Conservation (phyloP, 176 grass and related monocot species). For the Luzula sylvatica region DNA sequence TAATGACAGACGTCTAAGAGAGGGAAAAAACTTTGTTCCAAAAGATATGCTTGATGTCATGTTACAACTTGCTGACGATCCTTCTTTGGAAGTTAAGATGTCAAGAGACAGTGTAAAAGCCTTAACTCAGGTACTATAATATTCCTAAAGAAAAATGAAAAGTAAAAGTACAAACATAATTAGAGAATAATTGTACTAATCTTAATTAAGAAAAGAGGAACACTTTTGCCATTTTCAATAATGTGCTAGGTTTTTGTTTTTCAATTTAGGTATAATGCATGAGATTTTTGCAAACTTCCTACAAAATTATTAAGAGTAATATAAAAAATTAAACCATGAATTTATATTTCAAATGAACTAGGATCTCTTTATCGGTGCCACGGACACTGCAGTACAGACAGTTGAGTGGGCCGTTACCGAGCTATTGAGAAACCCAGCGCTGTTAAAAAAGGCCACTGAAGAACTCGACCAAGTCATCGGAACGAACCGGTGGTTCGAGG, state of each 20-base stretch:
- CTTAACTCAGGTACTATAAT: constrained; percentile 17
- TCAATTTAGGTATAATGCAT: too few relatives aligned
- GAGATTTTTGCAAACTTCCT: too few relatives aligned
- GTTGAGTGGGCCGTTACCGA: constrained; percentile 56
- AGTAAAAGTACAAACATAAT: too few relatives aligned
- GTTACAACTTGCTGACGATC: constrained; percentile 26
- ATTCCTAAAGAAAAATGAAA: background rate
- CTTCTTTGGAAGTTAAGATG: constrained; percentile 30
- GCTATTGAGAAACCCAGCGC: constrained; percentile 26
- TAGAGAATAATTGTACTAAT: too few relatives aligned
- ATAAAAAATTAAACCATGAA: too few relatives aligned
- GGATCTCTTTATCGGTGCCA: constrained; percentile 42
- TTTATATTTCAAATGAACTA: background rate
- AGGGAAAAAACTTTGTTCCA: background rate
- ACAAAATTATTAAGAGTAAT: too few relatives aligned
- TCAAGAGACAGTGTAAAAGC: constrained; percentile 41
- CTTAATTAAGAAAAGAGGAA: too few relatives aligned
- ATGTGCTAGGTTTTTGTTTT: too few relatives aligned
- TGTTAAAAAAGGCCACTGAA: constrained; percentile 15
- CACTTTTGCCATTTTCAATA: too few relatives aligned
- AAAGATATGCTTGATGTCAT: constrained; percentile 45
- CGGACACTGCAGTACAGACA: constrained; percentile 45
- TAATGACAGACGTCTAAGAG: constrained; percentile 8
- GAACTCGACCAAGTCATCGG: constrained; percentile 49
- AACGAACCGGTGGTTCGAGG: constrained; percentile 19